phyloP scores from a whole-genome alignment of 2,329 filamentous ascomycete genomes.

The Thielaviopsis populi region DNA sequence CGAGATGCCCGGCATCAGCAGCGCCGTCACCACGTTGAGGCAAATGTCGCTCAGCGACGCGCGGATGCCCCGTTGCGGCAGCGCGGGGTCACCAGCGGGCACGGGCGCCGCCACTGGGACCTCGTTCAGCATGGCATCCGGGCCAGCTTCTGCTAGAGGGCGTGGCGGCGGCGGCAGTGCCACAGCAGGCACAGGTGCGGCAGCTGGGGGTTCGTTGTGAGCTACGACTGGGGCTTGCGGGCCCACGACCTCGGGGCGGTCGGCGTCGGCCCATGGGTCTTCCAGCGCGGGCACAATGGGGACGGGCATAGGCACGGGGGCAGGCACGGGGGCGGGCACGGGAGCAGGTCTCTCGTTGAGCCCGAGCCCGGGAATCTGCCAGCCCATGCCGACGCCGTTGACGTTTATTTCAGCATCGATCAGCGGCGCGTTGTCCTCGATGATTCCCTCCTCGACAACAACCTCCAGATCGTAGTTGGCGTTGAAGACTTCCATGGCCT shows the following conservation, averaged over 20 bases:
- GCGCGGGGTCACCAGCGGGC: slow-evolving; percentile 8
- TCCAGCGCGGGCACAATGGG: background rate
- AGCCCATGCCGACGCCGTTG: slow-evolving; percentile 1
- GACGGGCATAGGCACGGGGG: background rate
- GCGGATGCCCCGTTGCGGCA: slow-evolving; percentile 22
- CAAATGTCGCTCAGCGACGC: slow-evolving; percentile 30
- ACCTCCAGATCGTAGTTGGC: slow-evolving; percentile 17
- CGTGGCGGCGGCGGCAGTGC: background rate
- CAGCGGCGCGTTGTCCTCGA: slow-evolving; percentile 23
- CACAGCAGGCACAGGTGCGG: background rate
- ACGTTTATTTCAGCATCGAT: slow-evolving; percentile 12
- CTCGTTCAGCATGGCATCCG: background rate
- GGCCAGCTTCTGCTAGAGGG: background rate
- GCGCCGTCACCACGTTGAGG: slow-evolving; percentile 36
- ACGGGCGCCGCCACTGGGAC: slow-evolving; percentile 9
- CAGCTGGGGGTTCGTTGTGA: background rate
- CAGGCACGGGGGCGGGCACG: background rate
- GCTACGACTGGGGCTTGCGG: background rate
- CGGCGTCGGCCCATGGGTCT: background rate
- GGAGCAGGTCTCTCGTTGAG: background rate
- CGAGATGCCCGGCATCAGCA: slow-evolving; percentile 72
- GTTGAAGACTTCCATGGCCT: slow-evolving; percentile 5
- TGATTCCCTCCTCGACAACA: slow-evolving; percentile 18
- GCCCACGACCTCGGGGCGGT: background rate
- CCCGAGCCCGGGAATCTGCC: background rate